Evolutionary conservation across 768 basidiomycete species (phyloP).

Genomic region (Boletus eberwhitei): DNA sequence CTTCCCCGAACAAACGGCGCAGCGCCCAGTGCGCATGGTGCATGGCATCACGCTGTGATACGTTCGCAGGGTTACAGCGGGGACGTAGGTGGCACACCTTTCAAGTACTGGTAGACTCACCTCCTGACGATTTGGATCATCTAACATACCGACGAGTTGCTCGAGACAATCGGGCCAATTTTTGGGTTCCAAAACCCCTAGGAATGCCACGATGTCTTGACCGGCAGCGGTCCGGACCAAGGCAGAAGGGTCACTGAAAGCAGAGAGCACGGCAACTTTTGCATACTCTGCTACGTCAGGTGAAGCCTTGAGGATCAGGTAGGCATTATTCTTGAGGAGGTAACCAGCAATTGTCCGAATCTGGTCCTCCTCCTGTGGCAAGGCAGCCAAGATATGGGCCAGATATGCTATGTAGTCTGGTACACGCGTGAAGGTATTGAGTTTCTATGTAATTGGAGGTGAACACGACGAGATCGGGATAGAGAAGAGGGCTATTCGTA

Average conservation of each 20-base stretch:
- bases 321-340: slow-evolving; percentile 93
- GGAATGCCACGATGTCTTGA: slow-evolving; percentile 87
- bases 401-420: slow-evolving; percentile 97
- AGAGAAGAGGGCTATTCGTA: slow-evolving; percentile 35
- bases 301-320: slow-evolving; percentile 66
- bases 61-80: background rate
- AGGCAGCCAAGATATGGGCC: slow-evolving; percentile 81
- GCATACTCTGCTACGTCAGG: slow-evolving; percentile 68
- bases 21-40: background rate
- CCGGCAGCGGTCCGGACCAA: slow-evolving; percentile 95
- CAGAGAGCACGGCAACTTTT: slow-evolving; percentile 71
- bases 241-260: slow-evolving; percentile 75
- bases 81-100: background rate
- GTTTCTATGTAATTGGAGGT: slow-evolving; percentile 54
- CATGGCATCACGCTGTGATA: background rate
- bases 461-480: slow-evolving; percentile 17
- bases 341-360: slow-evolving; percentile 96
- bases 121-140: slow-evolving; percentile 82
- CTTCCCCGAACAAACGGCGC: slow-evolving; percentile 7
- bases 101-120: slow-evolving; percentile 44
- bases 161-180: slow-evolving; percentile 96
- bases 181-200: slow-evolving; percentile 82
- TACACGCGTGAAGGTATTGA: slow-evolving; percentile 80
- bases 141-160: slow-evolving; percentile 76
- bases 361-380: slow-evolving; percentile 83